Percentiles rank a stretch among this genome's conserved stretches.
These are phyloP conservation scores for Aspergillus pseudoviridinutans DNA, from an alignment of 2,329 filamentous ascomycete genomes.

Conservation along the genomic window DNA sequence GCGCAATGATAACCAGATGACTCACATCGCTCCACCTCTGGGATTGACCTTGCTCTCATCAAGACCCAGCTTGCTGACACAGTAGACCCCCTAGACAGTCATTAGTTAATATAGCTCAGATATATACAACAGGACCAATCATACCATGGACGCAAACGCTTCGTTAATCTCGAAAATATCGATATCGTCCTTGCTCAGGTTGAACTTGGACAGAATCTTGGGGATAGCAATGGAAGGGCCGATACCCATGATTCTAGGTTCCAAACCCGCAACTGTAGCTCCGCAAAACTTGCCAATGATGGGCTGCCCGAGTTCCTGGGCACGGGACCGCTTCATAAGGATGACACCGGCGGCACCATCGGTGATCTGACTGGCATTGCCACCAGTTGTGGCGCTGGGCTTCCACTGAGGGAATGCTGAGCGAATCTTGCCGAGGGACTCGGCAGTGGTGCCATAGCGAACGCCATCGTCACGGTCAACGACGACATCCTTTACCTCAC, in stretches of 20 bases:
- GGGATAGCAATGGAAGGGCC: conserved; percentile 91
- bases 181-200: conserved; percentile 53
- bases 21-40: conserved; percentile 78
- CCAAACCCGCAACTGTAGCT: conserved; percentile 76
- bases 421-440: conserved; percentile 78
- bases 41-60: conserved; percentile 85
- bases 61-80: conserved; percentile 75
- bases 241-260: conserved; percentile 87
- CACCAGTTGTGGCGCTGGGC: conserved; percentile 83
- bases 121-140: too few relatives aligned
- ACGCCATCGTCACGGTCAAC: conserved; percentile 82
- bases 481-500: conserved; percentile 71
- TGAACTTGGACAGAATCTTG: conserved; percentile 76
- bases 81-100: conserved; percentile 72
- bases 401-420: conserved; percentile 72
- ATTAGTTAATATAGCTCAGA: conserved; percentile 8
- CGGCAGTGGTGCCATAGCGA: conserved; percentile 73
- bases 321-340: conserved; percentile 85
- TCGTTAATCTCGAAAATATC: conserved; percentile 63
- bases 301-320: conserved; percentile 74
- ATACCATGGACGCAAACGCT: conserved; percentile 70
- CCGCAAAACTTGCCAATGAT: conserved; percentile 87
- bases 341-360: conserved; percentile 89
- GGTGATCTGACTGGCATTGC: conserved; percentile 88
- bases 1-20: neutral